Percentiles rank a stretch among this genome's conserved stretches.
These are phyloP conservation scores for Aspergillus ochraceus DNA, from an alignment of 2,329 filamentous ascomycete species.

Conservation along the genomic window DNA sequence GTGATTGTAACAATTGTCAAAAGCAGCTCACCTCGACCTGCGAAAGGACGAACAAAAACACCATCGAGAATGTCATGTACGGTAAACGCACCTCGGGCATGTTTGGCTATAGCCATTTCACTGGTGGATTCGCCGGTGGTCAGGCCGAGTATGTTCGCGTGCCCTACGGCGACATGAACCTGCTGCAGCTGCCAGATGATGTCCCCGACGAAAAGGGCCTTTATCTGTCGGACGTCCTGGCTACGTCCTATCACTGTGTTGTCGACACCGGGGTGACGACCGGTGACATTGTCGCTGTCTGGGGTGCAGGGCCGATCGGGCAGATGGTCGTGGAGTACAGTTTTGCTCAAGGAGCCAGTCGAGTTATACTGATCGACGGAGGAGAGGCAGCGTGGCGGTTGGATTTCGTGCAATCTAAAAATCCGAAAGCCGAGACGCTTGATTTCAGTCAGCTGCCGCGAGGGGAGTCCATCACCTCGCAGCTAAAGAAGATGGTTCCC, in stretches of 20 bases:
- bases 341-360: conserved; percentile 68
- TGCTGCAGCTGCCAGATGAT: conserved; percentile 73
- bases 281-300: conserved; percentile 76
- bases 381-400: conserved; percentile 64
- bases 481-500: conserved; percentile 71
- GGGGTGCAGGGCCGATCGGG: conserved; percentile 84
- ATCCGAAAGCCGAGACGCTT: conserved; percentile 66
- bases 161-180: conserved; percentile 76
- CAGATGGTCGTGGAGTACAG: conserved; percentile 72
- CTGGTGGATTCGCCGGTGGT: conserved; percentile 81
- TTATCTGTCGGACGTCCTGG: conserved; percentile 77
- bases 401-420: conserved; percentile 64
- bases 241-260: conserved; percentile 78
- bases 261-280: conserved; percentile 80
- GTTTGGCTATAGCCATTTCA: conserved; percentile 73
- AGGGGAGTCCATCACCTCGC: conserved; percentile 66
- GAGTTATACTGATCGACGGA: conserved; percentile 77
- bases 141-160: conserved; percentile 87
- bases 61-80: conserved; percentile 71
- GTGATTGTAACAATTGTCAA: conserved; percentile 71
- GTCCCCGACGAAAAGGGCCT: conserved; percentile 84
- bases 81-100: conserved; percentile 62
- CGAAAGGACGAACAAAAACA: conserved; percentile 75
- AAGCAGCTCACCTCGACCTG: conserved; percentile 78
- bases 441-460: conserved; percentile 67